These are phyloP conservation scores for Orobanche coerulescens DNA, from an alignment of 257 asterid genomes.

Conservation along the genomic window DNA sequence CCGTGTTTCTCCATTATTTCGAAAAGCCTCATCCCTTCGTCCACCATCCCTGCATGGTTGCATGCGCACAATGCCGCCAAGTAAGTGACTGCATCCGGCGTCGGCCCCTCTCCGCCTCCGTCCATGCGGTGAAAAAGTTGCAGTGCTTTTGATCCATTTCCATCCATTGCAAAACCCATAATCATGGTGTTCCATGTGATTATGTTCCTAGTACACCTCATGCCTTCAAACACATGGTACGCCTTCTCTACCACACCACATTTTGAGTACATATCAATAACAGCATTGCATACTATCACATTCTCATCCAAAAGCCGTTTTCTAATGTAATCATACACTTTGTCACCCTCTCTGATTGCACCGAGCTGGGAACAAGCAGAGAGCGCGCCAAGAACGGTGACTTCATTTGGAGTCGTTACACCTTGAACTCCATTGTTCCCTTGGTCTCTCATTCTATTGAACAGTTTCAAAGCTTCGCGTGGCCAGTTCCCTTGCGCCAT, in stretches of 20 bases:
- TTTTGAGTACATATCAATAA: conserved; percentile 77
- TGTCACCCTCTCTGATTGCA: conserved; percentile 50
- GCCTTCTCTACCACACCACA: conserved; percentile 78
- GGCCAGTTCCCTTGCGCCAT: conserved; percentile 84
- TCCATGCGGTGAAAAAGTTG: conserved; percentile 41
- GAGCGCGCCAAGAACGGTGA: conserved; percentile 79
- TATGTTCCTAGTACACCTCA: conserved; percentile 42
- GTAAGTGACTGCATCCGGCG: conserved; percentile 59
- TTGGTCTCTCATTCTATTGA: conserved; percentile 42
- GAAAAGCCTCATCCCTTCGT: conserved; percentile 62
- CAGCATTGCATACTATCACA: conserved; percentile 77
- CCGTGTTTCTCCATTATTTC: conserved; percentile 46
- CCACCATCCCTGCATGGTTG: conserved; percentile 93
- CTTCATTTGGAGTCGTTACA: conserved; percentile 50
- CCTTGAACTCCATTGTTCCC: conserved; percentile 2
- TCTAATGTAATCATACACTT: conserved; percentile 37
- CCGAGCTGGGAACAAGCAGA: conserved; percentile 92
- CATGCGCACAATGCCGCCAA: conserved; percentile 78
- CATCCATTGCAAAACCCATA: conserved; percentile 83
- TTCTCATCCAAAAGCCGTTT: conserved; percentile 35
- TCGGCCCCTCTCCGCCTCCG: conserved; percentile 27
- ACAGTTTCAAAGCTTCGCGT: conserved; percentile 53
- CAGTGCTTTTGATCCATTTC: conserved; percentile 63
- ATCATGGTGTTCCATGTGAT: conserved; percentile 95
- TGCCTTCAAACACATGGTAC: conserved; percentile 35